A percentile compares a stretch with the other conserved stretches of the same genome.
These are phyloP conservation scores for Isatis tinctoria DNA, from an alignment of 345 rosid species.

Conservation along the genomic window DNA sequence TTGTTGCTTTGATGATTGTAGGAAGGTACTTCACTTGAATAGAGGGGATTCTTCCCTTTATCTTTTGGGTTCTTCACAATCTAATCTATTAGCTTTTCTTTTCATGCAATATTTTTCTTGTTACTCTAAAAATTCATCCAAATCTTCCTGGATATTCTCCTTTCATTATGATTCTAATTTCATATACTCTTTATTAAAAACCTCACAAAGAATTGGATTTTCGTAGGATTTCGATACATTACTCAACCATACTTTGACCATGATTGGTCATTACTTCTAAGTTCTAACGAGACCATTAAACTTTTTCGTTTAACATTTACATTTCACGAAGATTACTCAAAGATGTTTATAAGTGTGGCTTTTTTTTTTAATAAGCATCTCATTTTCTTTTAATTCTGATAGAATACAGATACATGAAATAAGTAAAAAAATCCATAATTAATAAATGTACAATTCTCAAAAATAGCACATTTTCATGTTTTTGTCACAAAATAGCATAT, in stretches of 20 bases:
- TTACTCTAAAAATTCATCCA: constrained; percentile 25
- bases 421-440: no score
- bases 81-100: constrained; percentile 33
- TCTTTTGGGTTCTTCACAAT: constrained; percentile 35
- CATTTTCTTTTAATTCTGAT: neutral
- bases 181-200: constrained; percentile 27
- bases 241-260: constrained; percentile 3
- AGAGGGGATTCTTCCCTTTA: constrained; percentile 33
- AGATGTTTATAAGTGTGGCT: neutral
- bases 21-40: constrained; percentile 33
- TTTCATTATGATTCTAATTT: constrained; percentile 27
- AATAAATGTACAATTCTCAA: no score
- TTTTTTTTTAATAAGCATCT: neutral
- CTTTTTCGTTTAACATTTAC: neutral
- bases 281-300: neutral
- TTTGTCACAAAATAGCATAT: no score
- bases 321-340: neutral
- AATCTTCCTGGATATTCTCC: constrained; percentile 36
- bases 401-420: neutral
- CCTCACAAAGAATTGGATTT: constrained; percentile 28
- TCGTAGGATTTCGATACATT: constrained; percentile 24
- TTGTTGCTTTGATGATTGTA: constrained; percentile 32
- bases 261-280: neutral
- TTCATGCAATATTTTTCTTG: constrained; percentile 37
- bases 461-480: no score